Conservation (phyloP, 176 grass and related monocot species). For the Musa beccarii region DNA sequence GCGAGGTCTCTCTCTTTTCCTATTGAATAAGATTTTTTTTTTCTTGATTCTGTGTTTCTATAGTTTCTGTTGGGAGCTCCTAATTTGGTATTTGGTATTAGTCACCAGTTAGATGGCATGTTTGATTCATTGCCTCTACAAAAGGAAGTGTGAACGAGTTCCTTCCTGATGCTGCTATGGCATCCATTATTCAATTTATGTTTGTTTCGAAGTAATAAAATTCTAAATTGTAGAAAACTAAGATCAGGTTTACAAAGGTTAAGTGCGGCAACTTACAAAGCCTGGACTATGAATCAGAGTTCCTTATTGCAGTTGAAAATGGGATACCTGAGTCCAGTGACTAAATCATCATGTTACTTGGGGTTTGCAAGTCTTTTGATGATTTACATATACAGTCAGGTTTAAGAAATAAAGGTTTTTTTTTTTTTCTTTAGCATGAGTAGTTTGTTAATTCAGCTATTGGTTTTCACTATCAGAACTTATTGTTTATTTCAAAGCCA, state of each 20-base stretch:
- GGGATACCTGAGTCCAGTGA: not conserved
- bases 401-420: not conserved
- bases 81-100: too few species aligned
- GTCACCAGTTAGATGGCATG: too few species aligned
- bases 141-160: too few species aligned
- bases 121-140: too few species aligned
- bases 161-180: too few species aligned
- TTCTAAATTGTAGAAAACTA: not conserved
- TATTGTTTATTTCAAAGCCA: too few species aligned
- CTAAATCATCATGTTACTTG: not conserved
- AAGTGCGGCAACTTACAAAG: too few species aligned
- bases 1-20: not conserved
- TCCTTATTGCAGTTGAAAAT: too few species aligned
- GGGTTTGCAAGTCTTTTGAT: not conserved
- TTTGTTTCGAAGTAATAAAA: not conserved
- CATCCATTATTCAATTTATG: too few species aligned
- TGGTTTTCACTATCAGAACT: too few species aligned
- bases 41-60: not conserved
- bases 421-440: not conserved
- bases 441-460: too few species aligned
- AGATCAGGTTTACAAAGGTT: not conserved
- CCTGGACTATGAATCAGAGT: too few species aligned
- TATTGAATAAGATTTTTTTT: not conserved
- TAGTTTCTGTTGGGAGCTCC: not conserved
- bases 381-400: not conserved